phyloP scores from a whole-genome alignment of 768 basidiomycete genomes.

The Neoboletus magnificus region DNA sequence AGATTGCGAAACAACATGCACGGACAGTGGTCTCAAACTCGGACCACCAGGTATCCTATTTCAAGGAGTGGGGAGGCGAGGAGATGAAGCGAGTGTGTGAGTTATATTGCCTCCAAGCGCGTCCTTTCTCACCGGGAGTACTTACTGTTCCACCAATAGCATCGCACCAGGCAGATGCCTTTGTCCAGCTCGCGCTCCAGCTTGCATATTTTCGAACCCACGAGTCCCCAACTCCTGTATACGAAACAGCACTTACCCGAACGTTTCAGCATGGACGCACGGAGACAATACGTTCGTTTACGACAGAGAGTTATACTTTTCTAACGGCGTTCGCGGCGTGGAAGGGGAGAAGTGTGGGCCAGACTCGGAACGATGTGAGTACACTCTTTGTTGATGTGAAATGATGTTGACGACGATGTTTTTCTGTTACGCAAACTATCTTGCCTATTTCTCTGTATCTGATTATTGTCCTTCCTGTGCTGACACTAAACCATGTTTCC shows the following conservation, averaged over 20 bases:
- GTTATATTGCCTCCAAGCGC: conserved; percentile 22
- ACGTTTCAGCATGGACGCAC: conserved; percentile 86
- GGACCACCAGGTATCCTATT: conserved; percentile 81
- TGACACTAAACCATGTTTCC: not conserved
- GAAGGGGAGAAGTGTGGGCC: conserved; percentile 7
- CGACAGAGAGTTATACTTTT: conserved; percentile 69
- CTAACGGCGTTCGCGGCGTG: conserved; percentile 16
- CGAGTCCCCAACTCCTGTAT: conserved; percentile 78
- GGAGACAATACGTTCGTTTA: conserved; percentile 80
- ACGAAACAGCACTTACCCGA: conserved; percentile 89
- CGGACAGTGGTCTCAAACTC: conserved; percentile 65
- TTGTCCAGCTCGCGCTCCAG: conserved; percentile 88
- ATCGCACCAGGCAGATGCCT: conserved; percentile 71
- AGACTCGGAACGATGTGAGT: conserved; percentile 13
- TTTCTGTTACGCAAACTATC: not conserved
- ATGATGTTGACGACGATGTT: not conserved
- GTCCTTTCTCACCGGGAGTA: not conserved
- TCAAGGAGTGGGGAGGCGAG: conserved; percentile 75
- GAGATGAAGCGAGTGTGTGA: conserved; percentile 80
- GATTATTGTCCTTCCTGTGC: not conserved
- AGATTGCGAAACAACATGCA: conserved; percentile 55
- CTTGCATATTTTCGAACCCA: conserved; percentile 85
- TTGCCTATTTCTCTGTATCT: conserved; percentile 27
- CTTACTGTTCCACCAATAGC: conserved; percentile 32
- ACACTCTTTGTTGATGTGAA: not conserved